Percentiles rank a stretch among this genome's conserved stretches.
Conservation (phyloP, 345 rosid species). For the Citrus sinensis region DNA sequence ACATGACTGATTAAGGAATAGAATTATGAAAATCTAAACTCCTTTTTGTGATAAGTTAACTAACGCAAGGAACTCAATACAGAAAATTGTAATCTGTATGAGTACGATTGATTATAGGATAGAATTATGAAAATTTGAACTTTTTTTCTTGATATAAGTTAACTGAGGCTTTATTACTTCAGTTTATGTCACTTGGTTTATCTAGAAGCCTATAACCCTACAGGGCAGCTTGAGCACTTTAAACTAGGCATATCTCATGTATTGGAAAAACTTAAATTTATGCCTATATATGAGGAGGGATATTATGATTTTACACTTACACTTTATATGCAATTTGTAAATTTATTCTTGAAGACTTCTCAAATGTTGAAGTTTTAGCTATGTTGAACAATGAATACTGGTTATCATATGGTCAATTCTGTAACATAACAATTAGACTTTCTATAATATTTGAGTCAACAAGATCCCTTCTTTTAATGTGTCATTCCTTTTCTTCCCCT, state of each 20-base stretch:
- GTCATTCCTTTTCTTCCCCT: not conserved
- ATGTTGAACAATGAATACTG: not conserved
- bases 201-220: not conserved
- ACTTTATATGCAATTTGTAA: not conserved
- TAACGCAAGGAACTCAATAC: not conserved
- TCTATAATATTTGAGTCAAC: not conserved
- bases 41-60: not conserved
- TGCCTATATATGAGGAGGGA: not conserved
- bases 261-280: not conserved
- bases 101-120: not conserved
- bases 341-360: not conserved
- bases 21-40: not conserved
- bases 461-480: not conserved
- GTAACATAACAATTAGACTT: not conserved
- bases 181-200: not conserved
- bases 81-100: not conserved
- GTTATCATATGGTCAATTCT: not conserved
- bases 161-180: not conserved
- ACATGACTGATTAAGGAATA: not conserved
- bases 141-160: not conserved
- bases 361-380: not conserved
- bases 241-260: not conserved
- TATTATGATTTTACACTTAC: not conserved
- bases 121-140: not conserved
- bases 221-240: not conserved